Conservation (phyloP, 768 basidiomycete genomes). For the Symmetrospora coprosmae region DNA sequence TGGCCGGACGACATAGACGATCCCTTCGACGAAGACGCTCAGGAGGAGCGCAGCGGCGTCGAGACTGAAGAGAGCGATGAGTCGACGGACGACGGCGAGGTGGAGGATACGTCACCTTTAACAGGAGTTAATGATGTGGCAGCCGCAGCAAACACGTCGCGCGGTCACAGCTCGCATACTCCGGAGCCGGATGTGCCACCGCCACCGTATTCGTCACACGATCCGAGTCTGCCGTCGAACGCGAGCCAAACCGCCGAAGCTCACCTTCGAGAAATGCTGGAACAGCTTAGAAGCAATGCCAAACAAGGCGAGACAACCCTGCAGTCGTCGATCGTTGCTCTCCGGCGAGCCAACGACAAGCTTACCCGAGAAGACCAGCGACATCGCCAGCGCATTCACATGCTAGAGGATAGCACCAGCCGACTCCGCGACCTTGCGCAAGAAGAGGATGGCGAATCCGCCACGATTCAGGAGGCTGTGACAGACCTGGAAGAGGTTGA, state of each 20-base stretch:
- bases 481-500: conserved; percentile 5
- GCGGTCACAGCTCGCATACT: no score
- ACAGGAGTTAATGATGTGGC: no score
- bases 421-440: conserved; percentile 8
- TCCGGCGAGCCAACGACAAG: conserved; percentile 22
- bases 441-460: conserved; percentile 17
- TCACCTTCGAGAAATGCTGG: conserved; percentile 1
- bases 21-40: no score
- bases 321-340: conserved; percentile 11
- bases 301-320: conserved; percentile 18
- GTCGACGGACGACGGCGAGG: no score
- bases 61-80: no score
- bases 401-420: conserved; percentile 20
- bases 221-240: not conserved
- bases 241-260: not conserved
- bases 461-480: conserved; percentile 1
- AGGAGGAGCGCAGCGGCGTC: no score
- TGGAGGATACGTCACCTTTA: no score
- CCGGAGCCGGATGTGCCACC: conserved; percentile 21
- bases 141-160: no score
- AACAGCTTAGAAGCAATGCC: not conserved
- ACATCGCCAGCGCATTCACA: conserved; percentile 19
- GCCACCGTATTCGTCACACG: conserved; percentile 24
- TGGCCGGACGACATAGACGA: no score
- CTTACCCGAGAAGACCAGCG: conserved; percentile 20